phyloP scores from a whole-genome alignment of 176 grass and related monocot genomes.

The Zea luxurians region DNA sequence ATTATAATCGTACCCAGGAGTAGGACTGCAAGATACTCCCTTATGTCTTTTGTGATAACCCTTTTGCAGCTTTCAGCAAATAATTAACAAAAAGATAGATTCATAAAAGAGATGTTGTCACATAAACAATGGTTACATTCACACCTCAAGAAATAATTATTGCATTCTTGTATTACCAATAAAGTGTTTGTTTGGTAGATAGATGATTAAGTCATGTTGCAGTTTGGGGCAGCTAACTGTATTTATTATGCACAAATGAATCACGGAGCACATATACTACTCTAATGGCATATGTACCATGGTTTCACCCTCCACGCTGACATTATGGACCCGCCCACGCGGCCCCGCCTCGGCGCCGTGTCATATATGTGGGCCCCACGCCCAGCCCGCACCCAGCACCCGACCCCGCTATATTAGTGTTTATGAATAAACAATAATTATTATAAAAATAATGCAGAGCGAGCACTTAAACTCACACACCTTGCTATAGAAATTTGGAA shows the following conservation, averaged over 20 bases:
- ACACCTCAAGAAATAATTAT: background rate
- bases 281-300: no score
- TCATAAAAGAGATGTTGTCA: constrained; percentile 4
- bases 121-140: constrained; percentile 9
- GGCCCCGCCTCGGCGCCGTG: no score
- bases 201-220: constrained; percentile 14
- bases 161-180: background rate
- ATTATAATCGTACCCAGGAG: constrained; percentile 39
- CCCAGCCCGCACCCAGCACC: no score
- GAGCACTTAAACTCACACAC: no score
- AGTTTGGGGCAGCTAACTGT: constrained; percentile 25
- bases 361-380: no score
- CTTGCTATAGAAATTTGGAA: no score
- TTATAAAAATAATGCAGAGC: no score
- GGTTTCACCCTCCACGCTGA: no score
- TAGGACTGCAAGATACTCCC: constrained; percentile 22
- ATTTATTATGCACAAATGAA: constrained; percentile 24
- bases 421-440: no score
- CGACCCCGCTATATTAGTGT: no score
- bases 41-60: constrained; percentile 16
- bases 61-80: constrained; percentile 28
- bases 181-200: constrained; percentile 15
- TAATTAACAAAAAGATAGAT: constrained; percentile 9
- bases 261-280: background rate
- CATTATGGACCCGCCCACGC: no score